These are phyloP conservation scores for Paraphoma chrysanthemicola DNA, from an alignment of 2,329 filamentous ascomycete genomes.

Conservation along the genomic window DNA sequence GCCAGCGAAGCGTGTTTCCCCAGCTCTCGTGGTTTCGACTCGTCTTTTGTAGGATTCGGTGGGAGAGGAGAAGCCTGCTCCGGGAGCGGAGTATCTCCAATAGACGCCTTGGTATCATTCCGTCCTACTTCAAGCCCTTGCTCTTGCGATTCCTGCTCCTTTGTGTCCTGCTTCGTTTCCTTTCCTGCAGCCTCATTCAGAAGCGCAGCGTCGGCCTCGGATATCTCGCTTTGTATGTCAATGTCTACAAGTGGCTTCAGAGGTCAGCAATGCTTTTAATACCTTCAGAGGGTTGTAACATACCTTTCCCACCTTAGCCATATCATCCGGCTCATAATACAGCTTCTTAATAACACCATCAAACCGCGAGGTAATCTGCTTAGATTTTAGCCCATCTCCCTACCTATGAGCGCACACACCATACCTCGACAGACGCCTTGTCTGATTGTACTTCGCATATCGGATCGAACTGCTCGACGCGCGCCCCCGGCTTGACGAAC, in stretches of 20 bases:
- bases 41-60: conserved; percentile 22
- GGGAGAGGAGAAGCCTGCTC: conserved; percentile 27
- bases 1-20: conserved; percentile 78
- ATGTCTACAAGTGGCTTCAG: conserved; percentile 86
- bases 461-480: conserved; percentile 97
- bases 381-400: conserved; percentile 14
- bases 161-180: conserved; percentile 25
- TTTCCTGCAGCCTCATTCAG: conserved; percentile 43
- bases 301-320: conserved; percentile 87
- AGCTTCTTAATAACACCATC: conserved; percentile 95
- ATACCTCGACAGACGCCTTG: conserved; percentile 75
- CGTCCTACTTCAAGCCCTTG: conserved; percentile 38
- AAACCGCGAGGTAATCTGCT: conserved; percentile 91
- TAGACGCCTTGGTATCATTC: conserved; percentile 42
- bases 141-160: conserved; percentile 24
- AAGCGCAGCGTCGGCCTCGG: conserved; percentile 63
- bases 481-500: conserved; percentile 96
- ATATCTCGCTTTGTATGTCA: conserved; percentile 82
- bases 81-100: conserved; percentile 18
- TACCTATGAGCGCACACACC: neutral
- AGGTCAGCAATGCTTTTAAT: conserved; percentile 15
- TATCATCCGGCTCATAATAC: conserved; percentile 93
- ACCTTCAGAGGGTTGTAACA: neutral
- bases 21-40: conserved; percentile 42
- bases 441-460: conserved; percentile 98